phyloP scores from a whole-genome alignment of 768 basidiomycete species.

The Hygrophoropsis aurantiaca region DNA sequence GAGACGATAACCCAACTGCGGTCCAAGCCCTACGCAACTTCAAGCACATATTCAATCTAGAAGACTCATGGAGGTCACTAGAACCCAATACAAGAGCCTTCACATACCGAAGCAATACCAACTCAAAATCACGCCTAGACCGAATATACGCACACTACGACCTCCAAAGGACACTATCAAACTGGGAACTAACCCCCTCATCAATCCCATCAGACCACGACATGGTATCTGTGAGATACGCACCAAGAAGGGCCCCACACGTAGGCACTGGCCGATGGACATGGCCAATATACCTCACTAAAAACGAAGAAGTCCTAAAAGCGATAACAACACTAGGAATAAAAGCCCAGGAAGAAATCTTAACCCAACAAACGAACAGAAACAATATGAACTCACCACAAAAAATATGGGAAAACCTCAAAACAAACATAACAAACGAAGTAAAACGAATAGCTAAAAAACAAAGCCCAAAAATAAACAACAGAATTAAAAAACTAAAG shows the following conservation, averaged over 20 bases:
- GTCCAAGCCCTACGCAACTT: slow-evolving; percentile 16
- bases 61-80: no score
- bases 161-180: no score
- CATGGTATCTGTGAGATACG: slow-evolving; percentile 1
- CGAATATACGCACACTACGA: no score
- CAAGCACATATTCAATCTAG: neutral
- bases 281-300: slow-evolving; percentile 2
- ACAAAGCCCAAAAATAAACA: neutral
- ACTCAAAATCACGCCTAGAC: neutral
- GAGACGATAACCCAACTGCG: slow-evolving; percentile 13
- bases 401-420: slow-evolving; percentile 9
- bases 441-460: slow-evolving; percentile 4
- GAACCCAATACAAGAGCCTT: neutral
- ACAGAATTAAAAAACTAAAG: neutral
- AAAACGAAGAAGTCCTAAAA: neutral
- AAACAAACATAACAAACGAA: neutral
- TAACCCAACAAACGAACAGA: neutral
- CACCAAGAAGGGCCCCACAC: neutral
- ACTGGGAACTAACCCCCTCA: no score
- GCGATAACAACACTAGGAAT: slow-evolving; percentile 4
- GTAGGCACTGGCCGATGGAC: slow-evolving; percentile 10
- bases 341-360: no score
- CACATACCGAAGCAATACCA: neutral
- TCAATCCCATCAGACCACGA: neutral
- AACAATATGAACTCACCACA: neutral